phyloP scores from a whole-genome alignment of 2,329 filamentous ascomycete genomes.

The Botrytis fragariae region DNA sequence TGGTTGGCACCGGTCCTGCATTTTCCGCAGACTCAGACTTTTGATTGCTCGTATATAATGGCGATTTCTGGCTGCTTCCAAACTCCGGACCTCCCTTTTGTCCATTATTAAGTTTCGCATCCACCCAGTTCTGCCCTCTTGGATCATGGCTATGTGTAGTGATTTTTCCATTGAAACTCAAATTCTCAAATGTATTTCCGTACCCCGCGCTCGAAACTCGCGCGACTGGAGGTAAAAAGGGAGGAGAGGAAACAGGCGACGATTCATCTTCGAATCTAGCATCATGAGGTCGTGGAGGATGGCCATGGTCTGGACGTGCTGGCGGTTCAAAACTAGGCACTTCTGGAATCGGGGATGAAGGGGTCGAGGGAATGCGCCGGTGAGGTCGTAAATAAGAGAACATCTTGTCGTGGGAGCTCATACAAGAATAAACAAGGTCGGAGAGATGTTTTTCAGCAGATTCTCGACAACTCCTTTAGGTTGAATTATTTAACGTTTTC shows the following conservation, averaged over 20 bases:
- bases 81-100: constrained; percentile 22
- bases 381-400: constrained; percentile 40
- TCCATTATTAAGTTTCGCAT: constrained; percentile 20
- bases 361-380: constrained; percentile 37
- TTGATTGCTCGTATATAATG: constrained; percentile 28
- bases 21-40: constrained; percentile 33
- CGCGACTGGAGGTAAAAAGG: constrained; percentile 45
- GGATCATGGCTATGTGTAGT: constrained; percentile 12
- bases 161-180: constrained; percentile 13
- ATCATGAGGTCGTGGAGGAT: constrained; percentile 34
- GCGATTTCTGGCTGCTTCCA: constrained; percentile 23
- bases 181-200: constrained; percentile 18
- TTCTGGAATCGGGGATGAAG: constrained; percentile 35
- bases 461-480: neutral
- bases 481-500: neutral
- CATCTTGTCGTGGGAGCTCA: constrained; percentile 28
- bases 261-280: constrained; percentile 24
- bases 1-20: constrained; percentile 16
- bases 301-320: constrained; percentile 32
- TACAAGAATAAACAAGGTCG: neutral
- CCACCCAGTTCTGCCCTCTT: constrained; percentile 19
- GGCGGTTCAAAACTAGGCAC: constrained; percentile 34
- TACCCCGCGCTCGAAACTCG: constrained; percentile 38
- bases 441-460: neutral
- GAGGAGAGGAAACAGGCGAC: constrained; percentile 44